phyloP scores from a whole-genome alignment of 345 rosid genomes.

The Populus simonii region DNA sequence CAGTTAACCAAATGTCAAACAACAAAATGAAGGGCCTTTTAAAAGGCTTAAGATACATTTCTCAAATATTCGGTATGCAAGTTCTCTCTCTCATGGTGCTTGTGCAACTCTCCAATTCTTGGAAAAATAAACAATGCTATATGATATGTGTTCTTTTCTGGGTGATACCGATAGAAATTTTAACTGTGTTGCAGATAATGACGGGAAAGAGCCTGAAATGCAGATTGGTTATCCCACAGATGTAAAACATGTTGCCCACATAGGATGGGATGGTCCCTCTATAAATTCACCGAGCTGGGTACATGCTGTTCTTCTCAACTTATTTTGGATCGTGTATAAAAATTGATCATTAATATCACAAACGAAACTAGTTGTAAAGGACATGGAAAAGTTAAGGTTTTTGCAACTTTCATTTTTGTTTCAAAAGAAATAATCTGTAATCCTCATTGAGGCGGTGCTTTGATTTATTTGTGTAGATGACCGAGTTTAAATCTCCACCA shows the following conservation, averaged over 20 bases:
- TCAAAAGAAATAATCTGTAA: background rate
- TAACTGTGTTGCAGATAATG: constrained; percentile 50
- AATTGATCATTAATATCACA: background rate
- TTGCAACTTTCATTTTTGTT: background rate
- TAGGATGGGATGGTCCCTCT: constrained; percentile 66
- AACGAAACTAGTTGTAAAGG: background rate
- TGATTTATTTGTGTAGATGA: constrained; percentile 46
- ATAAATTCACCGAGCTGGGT: constrained; percentile 27
- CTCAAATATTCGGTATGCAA: constrained; percentile 66
- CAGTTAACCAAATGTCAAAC: constrained; percentile 39
- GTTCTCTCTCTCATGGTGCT: background rate
- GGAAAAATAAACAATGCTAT: no score
- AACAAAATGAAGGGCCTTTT: constrained; percentile 75
- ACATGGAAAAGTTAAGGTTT: background rate
- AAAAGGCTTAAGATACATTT: constrained; percentile 70
- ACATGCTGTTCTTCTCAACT: background rate
- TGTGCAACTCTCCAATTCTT: background rate
- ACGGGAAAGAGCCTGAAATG: constrained; percentile 65
- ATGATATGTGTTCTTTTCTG: background rate
- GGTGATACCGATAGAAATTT: background rate
- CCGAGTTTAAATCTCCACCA: constrained; percentile 44
- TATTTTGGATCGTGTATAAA: background rate
- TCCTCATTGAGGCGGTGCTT: background rate
- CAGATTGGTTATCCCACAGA: constrained; percentile 83
- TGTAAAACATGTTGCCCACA: constrained; percentile 92